These are phyloP conservation scores for Quercus parvula DNA, from an alignment of 306 rosid species.

Conservation along the genomic window DNA sequence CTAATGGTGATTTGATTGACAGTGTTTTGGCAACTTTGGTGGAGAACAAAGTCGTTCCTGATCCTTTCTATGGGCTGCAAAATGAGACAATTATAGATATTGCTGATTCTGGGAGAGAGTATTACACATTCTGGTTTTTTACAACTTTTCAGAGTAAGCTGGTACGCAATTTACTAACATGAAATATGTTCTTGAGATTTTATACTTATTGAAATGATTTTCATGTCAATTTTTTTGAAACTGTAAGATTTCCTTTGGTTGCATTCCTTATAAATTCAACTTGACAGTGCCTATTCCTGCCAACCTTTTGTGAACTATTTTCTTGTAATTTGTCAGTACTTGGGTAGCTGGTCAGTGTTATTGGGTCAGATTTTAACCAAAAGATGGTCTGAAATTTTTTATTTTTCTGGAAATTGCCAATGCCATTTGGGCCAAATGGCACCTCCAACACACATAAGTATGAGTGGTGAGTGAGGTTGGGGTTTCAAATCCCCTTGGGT, in stretches of 20 bases:
- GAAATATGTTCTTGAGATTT: not conserved
- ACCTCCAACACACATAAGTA: no score
- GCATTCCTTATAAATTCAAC: not conserved
- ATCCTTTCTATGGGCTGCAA: conserved; percentile 81
- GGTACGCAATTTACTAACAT: conserved; percentile 34
- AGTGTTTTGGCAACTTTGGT: conserved; percentile 85
- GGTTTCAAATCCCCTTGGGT: no score
- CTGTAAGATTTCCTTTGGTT: not conserved
- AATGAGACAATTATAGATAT: conserved; percentile 72
- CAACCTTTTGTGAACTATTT: not conserved
- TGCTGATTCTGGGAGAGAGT: conserved; percentile 90
- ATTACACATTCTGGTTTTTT: conserved; percentile 92
- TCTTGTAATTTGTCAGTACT: not conserved
- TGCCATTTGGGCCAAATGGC: not conserved
- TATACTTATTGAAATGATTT: not conserved
- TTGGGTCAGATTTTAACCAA: not conserved
- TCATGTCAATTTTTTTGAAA: no score
- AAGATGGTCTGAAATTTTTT: not conserved
- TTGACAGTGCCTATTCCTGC: not conserved
- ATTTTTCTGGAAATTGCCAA: no score
- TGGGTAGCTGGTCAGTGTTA: not conserved
- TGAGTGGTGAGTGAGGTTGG: no score
- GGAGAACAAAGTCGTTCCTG: conserved; percentile 76
- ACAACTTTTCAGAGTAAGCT: conserved; percentile 64
- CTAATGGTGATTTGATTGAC: conserved; percentile 19